Evolutionary conservation across 2,329 filamentous ascomycete genomes (phyloP), one percentile per base, ranked within the genome.

Genomic region (Penicillium sp.): DNA sequence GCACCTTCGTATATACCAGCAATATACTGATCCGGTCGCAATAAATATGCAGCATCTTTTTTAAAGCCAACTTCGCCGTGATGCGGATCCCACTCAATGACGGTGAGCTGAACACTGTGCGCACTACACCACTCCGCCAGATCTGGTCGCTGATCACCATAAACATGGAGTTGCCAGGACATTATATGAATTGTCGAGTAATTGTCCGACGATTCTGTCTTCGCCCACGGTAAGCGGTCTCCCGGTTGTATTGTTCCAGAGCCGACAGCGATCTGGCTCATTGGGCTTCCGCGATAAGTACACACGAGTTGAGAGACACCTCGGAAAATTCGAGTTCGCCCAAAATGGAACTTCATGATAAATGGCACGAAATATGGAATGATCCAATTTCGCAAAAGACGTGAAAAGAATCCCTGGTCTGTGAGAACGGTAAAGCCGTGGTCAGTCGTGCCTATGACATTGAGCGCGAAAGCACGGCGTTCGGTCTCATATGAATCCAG

Each of bases 401-500:
- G 76, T 7, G 81, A 73, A 6, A 82, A 50, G 70, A 55, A 78
- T 37, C 53, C 71, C 71, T 77, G 13, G 1, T 71, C 74, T 0
- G 75, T 69, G 14, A 76, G 63, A n/a, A 71, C 67, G 27, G 65
- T 72, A 56, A 82, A 81, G 3, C 74, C 58, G 1, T 65, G 62
- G 57, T 82, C 80, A 0, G 79, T 81, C 2, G 72, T 73, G 13
- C 70, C 57, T 5, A 81, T 65, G 0, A 84, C 71, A 26, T 71
- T 72, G 9, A 71, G 59, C 0, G 81, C 81, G 37, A 83, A 78
- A 3, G 79, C 75, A 16, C 75, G 73, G 7, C 82, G 76, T 64
- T 84, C 82, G 3, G 64, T 60, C 51, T 79, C 73, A 63, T 83
- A 84, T 13, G 74, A 79, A 49, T 80, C 71, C 0, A 85, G 71